phyloP scores from a whole-genome alignment of 2,329 filamentous ascomycete genomes.

The Neonectria magnoliae region DNA sequence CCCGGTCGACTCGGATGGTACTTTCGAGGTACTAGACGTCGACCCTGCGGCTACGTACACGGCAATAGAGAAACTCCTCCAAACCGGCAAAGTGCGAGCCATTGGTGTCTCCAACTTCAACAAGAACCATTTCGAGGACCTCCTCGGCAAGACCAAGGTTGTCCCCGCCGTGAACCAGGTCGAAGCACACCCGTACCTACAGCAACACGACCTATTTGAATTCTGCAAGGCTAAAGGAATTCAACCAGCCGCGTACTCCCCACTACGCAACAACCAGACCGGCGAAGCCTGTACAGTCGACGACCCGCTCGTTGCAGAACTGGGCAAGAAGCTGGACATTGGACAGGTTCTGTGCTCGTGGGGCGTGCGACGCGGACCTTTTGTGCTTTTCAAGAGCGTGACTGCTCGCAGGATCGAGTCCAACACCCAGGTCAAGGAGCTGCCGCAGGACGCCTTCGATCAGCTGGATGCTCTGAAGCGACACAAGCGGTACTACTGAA shows the following conservation, averaged over 20 bases:
- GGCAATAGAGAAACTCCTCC: conserved; percentile 53
- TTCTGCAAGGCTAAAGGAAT: conserved; percentile 68
- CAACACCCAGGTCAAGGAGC: conserved; percentile 60
- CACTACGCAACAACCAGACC: conserved; percentile 65
- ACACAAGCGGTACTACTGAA: conserved; percentile 56
- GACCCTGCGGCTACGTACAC: conserved; percentile 54
- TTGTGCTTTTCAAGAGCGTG: conserved; percentile 74
- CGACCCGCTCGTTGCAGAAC: conserved; percentile 57
- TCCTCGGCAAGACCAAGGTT: conserved; percentile 61
- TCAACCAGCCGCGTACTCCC: conserved; percentile 71
- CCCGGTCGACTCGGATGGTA: conserved; percentile 64
- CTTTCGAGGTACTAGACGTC: conserved; percentile 69
- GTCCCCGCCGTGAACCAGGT: conserved; percentile 74
- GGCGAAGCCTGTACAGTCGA: conserved; percentile 58
- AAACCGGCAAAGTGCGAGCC: conserved; percentile 52
- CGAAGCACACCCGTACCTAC: conserved; percentile 75
- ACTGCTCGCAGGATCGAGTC: conserved; percentile 71
- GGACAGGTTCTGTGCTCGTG: conserved; percentile 62
- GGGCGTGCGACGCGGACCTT: conserved; percentile 71
- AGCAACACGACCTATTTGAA: conserved; percentile 66
- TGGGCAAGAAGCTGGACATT: conserved; percentile 55
- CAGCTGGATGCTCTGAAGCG: conserved; percentile 52
- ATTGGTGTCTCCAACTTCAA: conserved; percentile 65
- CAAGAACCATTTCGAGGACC: conserved; percentile 51
- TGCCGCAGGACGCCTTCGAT: conserved; percentile 50